Evolutionary conservation across 2,329 filamentous ascomycete species (phyloP).

Genomic region (Macrophomina phaseolina): DNA sequence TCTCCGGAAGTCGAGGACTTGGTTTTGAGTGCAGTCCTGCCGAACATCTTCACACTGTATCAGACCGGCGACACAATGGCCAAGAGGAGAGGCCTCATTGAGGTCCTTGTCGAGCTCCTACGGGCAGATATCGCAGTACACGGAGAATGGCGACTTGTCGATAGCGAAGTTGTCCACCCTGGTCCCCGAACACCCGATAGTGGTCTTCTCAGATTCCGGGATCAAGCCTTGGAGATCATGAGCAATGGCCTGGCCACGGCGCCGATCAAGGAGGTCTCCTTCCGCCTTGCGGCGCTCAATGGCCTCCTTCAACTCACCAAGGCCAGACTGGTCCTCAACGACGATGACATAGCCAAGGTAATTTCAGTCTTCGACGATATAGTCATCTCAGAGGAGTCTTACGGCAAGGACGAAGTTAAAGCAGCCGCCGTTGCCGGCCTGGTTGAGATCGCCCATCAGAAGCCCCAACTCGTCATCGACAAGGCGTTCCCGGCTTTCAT

Average conservation of each 20-base stretch:
- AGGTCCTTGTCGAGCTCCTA: slow-evolving; percentile 64
- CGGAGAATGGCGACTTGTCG: slow-evolving; percentile 59
- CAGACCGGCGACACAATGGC: slow-evolving; percentile 66
- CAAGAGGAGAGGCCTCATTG: slow-evolving; percentile 67
- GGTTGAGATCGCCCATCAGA: slow-evolving; percentile 66
- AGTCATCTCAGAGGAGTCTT: slow-evolving; percentile 63
- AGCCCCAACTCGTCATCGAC: slow-evolving; percentile 66
- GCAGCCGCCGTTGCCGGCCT: slow-evolving; percentile 64
- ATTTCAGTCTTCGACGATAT: slow-evolving; percentile 67
- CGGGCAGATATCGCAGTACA: slow-evolving; percentile 64
- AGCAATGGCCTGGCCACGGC: slow-evolving; percentile 51
- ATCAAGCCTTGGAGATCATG: slow-evolving; percentile 50
- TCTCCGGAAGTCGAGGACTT: slow-evolving; percentile 61
- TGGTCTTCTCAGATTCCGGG: slow-evolving; percentile 47
- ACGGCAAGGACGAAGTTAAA: slow-evolving; percentile 63
- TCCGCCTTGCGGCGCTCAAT: slow-evolving; percentile 52
- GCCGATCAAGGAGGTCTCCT: slow-evolving; percentile 56
- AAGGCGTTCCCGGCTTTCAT: slow-evolving; percentile 71
- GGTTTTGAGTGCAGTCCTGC: slow-evolving; percentile 62
- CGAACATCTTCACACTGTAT: slow-evolving; percentile 64
- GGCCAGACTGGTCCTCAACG: slow-evolving; percentile 48
- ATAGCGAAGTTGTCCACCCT: slow-evolving; percentile 38
- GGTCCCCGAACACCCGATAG: slow-evolving; percentile 39
- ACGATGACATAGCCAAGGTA: slow-evolving; percentile 53
- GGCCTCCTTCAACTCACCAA: slow-evolving; percentile 52